phyloP scores from a whole-genome alignment of 192 early-diverging fungal genomes.

The Coemansia sp. region DNA sequence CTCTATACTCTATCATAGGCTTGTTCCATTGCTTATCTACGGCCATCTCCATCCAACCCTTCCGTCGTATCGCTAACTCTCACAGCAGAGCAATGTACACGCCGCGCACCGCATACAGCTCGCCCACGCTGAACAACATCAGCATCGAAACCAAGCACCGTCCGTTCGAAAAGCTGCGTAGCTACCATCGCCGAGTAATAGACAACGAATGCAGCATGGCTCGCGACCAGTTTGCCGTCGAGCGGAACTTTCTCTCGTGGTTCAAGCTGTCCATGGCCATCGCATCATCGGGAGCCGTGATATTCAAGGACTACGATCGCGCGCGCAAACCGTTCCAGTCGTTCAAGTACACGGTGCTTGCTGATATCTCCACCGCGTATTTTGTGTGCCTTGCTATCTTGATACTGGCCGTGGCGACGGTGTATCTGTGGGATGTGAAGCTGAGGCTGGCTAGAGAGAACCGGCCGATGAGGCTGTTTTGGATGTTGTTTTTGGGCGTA shows the following conservation, averaged over 20 bases:
- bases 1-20: too few relatives aligned
- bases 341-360: constrained; percentile 7
- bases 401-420: constrained; percentile 20
- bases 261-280: constrained; percentile 36
- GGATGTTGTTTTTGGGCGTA: constrained; percentile 23
- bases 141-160: neutral
- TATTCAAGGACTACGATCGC: constrained; percentile 3
- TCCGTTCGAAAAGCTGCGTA: neutral
- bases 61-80: too few relatives aligned
- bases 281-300: constrained; percentile 21
- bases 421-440: constrained; percentile 24
- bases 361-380: constrained; percentile 18
- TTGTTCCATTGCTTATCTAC: too few relatives aligned
- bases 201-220: constrained; percentile 50
- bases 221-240: constrained; percentile 47
- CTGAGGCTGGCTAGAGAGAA: constrained; percentile 13
- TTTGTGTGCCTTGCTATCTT: constrained; percentile 25
- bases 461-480: constrained; percentile 23
- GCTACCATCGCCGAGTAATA: constrained; percentile 16
- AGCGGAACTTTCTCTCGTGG: constrained; percentile 51
- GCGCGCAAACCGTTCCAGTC: neutral
- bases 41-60: too few relatives aligned
- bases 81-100: too few relatives aligned
- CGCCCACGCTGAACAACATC: neutral
- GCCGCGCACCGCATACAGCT: neutral